Evolutionary conservation across 1,284 basidiomycete genomes (phyloP).

Genomic region (Irpex lacteus): DNA sequence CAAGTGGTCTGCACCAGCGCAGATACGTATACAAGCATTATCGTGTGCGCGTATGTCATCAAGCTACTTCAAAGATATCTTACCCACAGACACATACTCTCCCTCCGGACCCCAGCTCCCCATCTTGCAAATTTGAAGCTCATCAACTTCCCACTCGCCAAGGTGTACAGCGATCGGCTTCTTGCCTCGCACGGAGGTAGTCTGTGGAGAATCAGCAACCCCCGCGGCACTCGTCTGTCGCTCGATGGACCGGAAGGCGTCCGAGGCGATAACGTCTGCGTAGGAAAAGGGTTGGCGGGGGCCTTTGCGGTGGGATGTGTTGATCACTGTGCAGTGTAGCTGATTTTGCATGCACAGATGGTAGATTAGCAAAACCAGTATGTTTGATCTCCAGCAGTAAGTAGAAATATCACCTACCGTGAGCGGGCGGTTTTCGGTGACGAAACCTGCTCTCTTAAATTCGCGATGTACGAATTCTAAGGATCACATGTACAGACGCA

Average conservation of each 20-base stretch:
- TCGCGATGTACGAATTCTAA: slow-evolving; percentile 41
- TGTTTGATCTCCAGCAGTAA: too few species aligned
- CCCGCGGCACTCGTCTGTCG: neutral
- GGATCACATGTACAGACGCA: neutral
- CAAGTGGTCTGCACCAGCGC: too few species aligned
- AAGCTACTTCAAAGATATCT: slow-evolving; percentile 15
- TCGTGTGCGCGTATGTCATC: too few species aligned
- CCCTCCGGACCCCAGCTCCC: slow-evolving; percentile 53
- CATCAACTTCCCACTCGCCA: slow-evolving; percentile 44
- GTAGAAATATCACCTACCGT: slow-evolving; percentile 35
- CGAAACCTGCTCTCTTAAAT: slow-evolving; percentile 47
- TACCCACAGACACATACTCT: slow-evolving; percentile 44
- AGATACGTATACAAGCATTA: too few species aligned
- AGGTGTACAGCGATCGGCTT: slow-evolving; percentile 35
- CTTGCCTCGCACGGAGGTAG: slow-evolving; percentile 3
- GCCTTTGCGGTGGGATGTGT: slow-evolving; percentile 49
- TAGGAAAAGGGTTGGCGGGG: slow-evolving; percentile 46
- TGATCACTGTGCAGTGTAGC: slow-evolving; percentile 71
- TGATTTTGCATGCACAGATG: slow-evolving; percentile 20
- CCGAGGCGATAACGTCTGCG: slow-evolving; percentile 37
- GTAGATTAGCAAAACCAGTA: too few species aligned
- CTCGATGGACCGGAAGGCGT: slow-evolving; percentile 23
- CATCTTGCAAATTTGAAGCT: slow-evolving; percentile 60
- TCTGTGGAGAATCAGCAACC: neutral
- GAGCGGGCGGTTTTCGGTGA: slow-evolving; percentile 45